These are phyloP conservation scores for Stemphylium lycopersici DNA, from an alignment of 2,329 filamentous ascomycete species.

Conservation along the genomic window DNA sequence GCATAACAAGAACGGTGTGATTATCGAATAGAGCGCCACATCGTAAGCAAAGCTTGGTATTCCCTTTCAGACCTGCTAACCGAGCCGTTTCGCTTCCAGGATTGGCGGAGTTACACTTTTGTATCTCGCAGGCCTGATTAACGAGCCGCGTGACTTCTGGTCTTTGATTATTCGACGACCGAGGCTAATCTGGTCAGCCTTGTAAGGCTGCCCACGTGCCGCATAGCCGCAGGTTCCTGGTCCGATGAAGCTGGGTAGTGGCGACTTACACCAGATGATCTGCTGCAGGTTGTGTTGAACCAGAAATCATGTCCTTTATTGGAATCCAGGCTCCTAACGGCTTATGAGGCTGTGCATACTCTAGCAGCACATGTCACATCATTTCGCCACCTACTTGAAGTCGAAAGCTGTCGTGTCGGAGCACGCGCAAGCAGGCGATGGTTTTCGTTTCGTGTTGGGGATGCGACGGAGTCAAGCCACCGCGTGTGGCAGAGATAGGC, in stretches of 20 bases:
- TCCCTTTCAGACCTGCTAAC: not conserved
- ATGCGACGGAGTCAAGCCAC: too few species aligned
- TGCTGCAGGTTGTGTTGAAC: not conserved
- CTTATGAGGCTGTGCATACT: not conserved
- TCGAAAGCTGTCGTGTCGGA: not conserved
- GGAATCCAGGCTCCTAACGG: not conserved
- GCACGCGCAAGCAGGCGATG: not conserved
- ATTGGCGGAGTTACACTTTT: conserved; percentile 2
- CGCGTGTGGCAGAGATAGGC: too few species aligned
- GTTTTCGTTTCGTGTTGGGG: not conserved
- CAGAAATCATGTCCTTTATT: not conserved
- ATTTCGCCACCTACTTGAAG: not conserved
- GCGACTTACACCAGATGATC: not conserved
- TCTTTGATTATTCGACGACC: not conserved
- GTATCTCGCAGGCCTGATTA: not conserved
- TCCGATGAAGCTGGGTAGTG: not conserved
- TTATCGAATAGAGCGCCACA: conserved; percentile 2
- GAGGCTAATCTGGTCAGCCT: not conserved
- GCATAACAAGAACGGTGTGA: conserved; percentile 4
- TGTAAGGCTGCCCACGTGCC: conserved; percentile 1
- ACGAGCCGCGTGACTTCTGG: conserved; percentile 6
- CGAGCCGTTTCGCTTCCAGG: not conserved
- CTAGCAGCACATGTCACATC: not conserved
- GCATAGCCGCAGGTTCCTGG: not conserved
- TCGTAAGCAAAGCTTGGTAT: not conserved